phyloP scores from a whole-genome alignment of 371 early-diverging fungal genomes.

The Saksenaea oblongispora region DNA sequence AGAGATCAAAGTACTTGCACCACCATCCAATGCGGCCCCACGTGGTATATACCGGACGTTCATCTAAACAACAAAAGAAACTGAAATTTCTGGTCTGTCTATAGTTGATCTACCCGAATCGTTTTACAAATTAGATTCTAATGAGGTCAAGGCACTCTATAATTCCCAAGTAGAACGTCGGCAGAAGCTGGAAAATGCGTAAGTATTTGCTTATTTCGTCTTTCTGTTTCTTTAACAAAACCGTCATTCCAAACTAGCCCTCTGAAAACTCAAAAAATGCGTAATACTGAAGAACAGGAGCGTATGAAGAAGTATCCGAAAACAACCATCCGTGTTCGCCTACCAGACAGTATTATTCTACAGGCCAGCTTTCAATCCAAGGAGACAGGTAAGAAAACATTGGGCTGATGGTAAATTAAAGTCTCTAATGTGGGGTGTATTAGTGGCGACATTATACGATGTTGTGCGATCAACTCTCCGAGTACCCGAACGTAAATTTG shows the following conservation, averaged over 20 bases:
- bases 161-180: constrained; percentile 42
- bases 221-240: background rate
- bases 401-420: background rate
- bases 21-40: constrained; percentile 34
- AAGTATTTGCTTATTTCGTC: background rate
- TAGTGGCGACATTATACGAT: constrained; percentile 45
- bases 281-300: constrained; percentile 44
- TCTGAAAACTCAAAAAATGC: constrained; percentile 49
- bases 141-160: constrained; percentile 41
- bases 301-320: constrained; percentile 47
- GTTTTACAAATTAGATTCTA: constrained; percentile 39
- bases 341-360: constrained; percentile 44
- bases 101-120: constrained; percentile 47
- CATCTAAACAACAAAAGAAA: background rate
- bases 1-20: constrained; percentile 31
- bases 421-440: background rate
- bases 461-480: constrained; percentile 39
- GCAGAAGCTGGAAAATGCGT: constrained; percentile 46
- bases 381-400: constrained; percentile 33
- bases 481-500: constrained; percentile 46
- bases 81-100: background rate
- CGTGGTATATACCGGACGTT: constrained; percentile 16
- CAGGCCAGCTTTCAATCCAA: constrained; percentile 47
- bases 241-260: constrained; percentile 24
- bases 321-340: constrained; percentile 48